Conservation (phyloP, 148 eudicot species). For the Heliamphora exappendiculata region DNA sequence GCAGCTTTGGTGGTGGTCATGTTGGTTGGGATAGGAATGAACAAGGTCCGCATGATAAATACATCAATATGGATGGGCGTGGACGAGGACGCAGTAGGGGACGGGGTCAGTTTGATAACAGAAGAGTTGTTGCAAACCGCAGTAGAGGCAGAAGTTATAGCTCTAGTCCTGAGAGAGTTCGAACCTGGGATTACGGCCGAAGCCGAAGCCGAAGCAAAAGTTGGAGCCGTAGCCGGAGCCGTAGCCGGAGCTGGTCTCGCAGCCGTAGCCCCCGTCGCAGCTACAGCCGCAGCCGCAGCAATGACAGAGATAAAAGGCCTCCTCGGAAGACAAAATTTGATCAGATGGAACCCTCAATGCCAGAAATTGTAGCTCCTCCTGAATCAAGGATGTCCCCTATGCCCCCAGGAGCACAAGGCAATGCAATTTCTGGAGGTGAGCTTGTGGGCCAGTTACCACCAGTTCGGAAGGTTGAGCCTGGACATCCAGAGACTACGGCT, state of each 20-base stretch:
- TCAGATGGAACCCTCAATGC: constrained; percentile 36
- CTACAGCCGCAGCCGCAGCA: constrained; percentile 33
- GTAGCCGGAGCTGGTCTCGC: constrained; percentile 38
- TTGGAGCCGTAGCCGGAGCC: constrained; percentile 43
- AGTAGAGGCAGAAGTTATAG: constrained; percentile 73
- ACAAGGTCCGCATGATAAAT: constrained; percentile 42
- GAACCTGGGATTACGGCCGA: constrained; percentile 62
- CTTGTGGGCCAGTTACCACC: constrained; percentile 10
- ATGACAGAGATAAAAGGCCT: constrained; percentile 36
- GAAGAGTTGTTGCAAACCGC: constrained; percentile 49
- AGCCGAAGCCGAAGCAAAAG: constrained; percentile 58
- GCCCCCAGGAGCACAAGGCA: constrained; percentile 16
- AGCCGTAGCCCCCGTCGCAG: too few species aligned
- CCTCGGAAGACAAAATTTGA: constrained; percentile 45
- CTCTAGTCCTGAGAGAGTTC: constrained; percentile 73
- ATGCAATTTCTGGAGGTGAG: constrained; percentile 24
- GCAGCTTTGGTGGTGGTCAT: constrained; percentile 32
- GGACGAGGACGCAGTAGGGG: constrained; percentile 52
- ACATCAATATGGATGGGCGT: constrained; percentile 42
- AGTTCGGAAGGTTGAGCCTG: constrained; percentile 12
- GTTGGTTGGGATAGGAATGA: constrained; percentile 60
- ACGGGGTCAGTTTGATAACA: constrained; percentile 55
- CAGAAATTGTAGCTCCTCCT: constrained; percentile 19
- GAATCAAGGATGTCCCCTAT: constrained; percentile 10
- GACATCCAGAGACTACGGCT: background rate